Evolutionary conservation across 306 rosid genomes (phyloP).

Genomic region (Oemleria cerasiformis): DNA sequence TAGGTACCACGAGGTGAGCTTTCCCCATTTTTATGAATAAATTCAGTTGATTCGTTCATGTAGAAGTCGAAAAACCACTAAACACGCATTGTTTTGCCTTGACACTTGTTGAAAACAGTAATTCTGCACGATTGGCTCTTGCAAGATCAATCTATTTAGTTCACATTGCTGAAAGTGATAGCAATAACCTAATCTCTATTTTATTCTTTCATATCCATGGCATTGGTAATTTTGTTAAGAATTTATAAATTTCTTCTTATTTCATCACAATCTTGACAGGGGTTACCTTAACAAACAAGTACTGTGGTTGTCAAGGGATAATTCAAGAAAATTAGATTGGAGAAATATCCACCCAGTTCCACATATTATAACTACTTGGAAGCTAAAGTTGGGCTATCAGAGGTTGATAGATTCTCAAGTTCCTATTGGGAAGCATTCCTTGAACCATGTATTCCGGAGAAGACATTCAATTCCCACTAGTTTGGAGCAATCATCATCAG

Average conservation of each 20-base stretch:
- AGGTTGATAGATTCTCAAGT: slow-evolving; percentile 28
- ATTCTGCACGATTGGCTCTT: not conserved
- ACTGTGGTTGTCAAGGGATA: slow-evolving; percentile 16
- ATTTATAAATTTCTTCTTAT: not conserved
- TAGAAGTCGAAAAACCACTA: not conserved
- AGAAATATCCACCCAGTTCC: slow-evolving; percentile 25
- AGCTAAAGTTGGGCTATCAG: slow-evolving; percentile 19
- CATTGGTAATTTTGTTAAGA: not conserved
- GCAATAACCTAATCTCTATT: not conserved
- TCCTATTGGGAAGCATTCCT: slow-evolving; percentile 12
- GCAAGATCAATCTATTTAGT: not conserved
- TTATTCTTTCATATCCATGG: not conserved
- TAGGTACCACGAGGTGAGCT: slow-evolving; percentile 23
- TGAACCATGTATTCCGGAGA: slow-evolving; percentile 20
- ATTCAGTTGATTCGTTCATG: not conserved
- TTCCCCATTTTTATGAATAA: not conserved
- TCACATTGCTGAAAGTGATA: not conserved
- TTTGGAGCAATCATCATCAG: slow-evolving; percentile 36
- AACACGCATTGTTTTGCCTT: not conserved
- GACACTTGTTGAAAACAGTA: not conserved
- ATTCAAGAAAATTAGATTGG: slow-evolving; percentile 21
- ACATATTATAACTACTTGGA: slow-evolving; percentile 8
- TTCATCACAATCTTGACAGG: slow-evolving; percentile 25
- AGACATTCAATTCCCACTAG: slow-evolving; percentile 20
- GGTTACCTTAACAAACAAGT: slow-evolving; percentile 31